Base-by-base conservation (phyloP, 768 basidiomycete species). In the Leccinum disarticulatum region DNA sequence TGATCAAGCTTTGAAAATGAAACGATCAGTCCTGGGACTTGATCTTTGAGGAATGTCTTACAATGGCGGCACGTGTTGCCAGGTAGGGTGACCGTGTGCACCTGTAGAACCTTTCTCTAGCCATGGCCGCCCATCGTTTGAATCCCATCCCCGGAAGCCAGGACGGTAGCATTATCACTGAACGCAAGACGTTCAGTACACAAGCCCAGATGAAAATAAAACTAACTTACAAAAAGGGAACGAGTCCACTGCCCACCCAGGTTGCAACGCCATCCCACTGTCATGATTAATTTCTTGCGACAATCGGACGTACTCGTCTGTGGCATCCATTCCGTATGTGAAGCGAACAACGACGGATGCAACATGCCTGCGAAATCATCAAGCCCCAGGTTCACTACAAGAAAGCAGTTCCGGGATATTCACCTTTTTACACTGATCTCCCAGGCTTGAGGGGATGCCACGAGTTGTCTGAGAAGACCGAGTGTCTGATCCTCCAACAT, bases 91-190 rank as follows among this genome's bases (percentile, higher is more conserved):
- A 52, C 19, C 52, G 59, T 30, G 60, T 62, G 35, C 60, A 62
- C 7, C 30, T 35, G 38, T 55, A 6, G 28, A 64, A 64, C 53
- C 56, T 62, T 28, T 56, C 54, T 30, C 56, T 61, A n/a, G 63
- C 63, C 36, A 41, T 46, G 17, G 4, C 6, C 27, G 63, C 63
- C 61, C 61, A 62, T 9, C 54, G 47, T 61, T 81, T 79, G 70
- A 79, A 81, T 1, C 64, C 69, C 41, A 74, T 76, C 4, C 79
- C 76, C 22, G 80, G 79, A 55, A 81, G 72, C 79, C 80, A 80
- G 0, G 66, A 64, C 0, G 80, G 80, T 1, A 80, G 10, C 3
- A 22, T 15, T 19, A 27, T 49, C 48, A 59, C 58, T 59, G 11
- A 15, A 49, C n/a, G 51, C n/a, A 30, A 15, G n/a, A 11, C 17